Conservation (phyloP, 108 stramenopile species). For the Nannochloropsis gaditana region DNA sequence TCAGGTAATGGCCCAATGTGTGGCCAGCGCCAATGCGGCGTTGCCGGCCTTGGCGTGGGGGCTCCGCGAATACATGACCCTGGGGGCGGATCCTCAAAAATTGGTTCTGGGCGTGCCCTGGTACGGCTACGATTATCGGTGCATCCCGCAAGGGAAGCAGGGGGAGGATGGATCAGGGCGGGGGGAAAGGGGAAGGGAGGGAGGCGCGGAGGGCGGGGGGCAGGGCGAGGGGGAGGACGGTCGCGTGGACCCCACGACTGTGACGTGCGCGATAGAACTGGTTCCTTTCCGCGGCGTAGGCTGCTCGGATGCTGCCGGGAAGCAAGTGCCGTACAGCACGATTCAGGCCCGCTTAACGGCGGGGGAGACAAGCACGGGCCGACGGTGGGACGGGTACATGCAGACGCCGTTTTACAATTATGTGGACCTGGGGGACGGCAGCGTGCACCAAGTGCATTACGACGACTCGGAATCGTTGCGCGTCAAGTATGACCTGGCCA, state of each 20-base stretch:
- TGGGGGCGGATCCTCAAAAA: conserved; percentile 45
- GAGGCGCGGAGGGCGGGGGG: not conserved
- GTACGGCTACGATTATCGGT: conserved; percentile 60
- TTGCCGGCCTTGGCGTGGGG: conserved; percentile 44
- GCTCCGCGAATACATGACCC: conserved; percentile 41
- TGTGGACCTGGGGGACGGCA: not conserved
- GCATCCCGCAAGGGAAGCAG: conserved; percentile 30
- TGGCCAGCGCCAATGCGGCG: conserved; percentile 58
- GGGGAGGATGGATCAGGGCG: not conserved
- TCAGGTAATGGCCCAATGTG: conserved; percentile 54
- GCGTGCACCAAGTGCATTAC: conserved; percentile 17
- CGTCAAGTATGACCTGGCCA: not conserved
- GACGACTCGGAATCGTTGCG: not conserved
- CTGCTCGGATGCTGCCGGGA: conserved; percentile 58
- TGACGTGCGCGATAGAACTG: conserved; percentile 44
- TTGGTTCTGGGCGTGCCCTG: conserved; percentile 59
- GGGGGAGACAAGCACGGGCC: conserved; percentile 2
- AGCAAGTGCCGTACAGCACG: not conserved
- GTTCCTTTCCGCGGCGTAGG: conserved; percentile 61
- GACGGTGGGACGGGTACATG: not conserved
- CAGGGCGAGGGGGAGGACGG: not conserved
- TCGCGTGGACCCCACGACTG: not conserved
- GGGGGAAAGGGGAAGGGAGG: not conserved
- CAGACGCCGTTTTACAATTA: conserved; percentile 9
- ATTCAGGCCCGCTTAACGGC: not conserved